Evolutionary conservation across 176 grass and related monocot species (phyloP), one percentile per base, ranked within the genome.

Genomic region (Elymus sibiricus): DNA sequence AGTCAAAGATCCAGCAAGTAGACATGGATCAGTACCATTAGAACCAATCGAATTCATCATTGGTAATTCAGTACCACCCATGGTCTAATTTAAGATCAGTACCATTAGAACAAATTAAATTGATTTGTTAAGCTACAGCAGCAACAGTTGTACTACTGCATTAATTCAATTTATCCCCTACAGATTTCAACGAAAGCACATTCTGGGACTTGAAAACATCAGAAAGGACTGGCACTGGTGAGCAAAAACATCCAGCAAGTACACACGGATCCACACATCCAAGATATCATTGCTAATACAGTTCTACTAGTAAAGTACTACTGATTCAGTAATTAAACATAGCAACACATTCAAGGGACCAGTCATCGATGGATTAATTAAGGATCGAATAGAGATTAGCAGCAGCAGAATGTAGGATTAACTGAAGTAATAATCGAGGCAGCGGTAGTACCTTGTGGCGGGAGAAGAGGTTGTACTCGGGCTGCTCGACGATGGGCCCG

Each of bases 391-490:
- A 12, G 40, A 71, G 69, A 42, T 42, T 32, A 53, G 2, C 7
- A 10, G 10, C 10, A 2, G 5, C 11, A 42, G 40, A 42, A 42
- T 42, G 40, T 42, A 42, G 40, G 40, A 42, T 11, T 42, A 42
- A 42, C 40, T 42, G 9, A 42, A 42, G 40, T 42, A 42, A 42
- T 42, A 42, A 42, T 10, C 40, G 3, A 42, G 40, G 40, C 40
- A 42, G 40, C 40, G 40, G 40, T 10, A 42, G 13, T 58, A 97
- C 95, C 92, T 98, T 98, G 86, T 98, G 95, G 0, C 91, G 60
- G 3, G 93, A 93, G 85, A 98, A 92, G 74, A 95, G 93, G 78
- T 98, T 98, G 91, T 95, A 98, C 79, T 98, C 95, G 0, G 95
- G 95, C 87, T 95, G 91, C 79, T 98, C 93, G 82, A 88, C 91